phyloP scores from a whole-genome alignment of 208 protist species.

The Acanthamoeba culbertsoni region DNA sequence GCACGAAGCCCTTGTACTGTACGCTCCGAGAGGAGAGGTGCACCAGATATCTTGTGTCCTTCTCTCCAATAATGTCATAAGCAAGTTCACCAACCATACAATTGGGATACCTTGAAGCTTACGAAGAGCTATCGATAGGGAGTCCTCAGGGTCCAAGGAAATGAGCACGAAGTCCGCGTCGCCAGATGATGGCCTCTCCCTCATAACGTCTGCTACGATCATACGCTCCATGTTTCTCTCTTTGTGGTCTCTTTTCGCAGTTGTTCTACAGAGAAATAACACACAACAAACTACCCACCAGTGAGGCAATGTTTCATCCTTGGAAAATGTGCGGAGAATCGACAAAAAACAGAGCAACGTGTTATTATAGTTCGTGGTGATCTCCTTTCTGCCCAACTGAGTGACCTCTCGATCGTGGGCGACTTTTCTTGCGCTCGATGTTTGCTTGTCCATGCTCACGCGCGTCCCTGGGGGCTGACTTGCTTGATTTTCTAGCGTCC shows the following conservation, averaged over 20 bases:
- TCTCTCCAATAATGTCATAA: too few species aligned
- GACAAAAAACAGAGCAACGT: too few species aligned
- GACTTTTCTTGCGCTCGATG: neutral
- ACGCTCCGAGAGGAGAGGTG: neutral
- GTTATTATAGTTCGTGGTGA: neutral
- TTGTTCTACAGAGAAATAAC: neutral
- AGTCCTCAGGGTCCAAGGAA: neutral
- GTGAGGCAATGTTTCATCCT: neutral
- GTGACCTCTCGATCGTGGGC: too few species aligned
- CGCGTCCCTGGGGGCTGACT: neutral
- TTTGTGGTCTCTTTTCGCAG: neutral
- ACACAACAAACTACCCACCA: neutral
- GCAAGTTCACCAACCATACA: neutral
- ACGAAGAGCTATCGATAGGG: neutral
- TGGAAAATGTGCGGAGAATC: too few species aligned
- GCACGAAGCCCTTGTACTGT: neutral
- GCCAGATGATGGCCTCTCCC: neutral
- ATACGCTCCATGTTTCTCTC: neutral
- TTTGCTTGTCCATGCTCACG: neutral
- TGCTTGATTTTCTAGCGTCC: too few species aligned
- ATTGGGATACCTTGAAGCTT: neutral
- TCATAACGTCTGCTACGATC: neutral
- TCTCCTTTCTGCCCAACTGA: neutral
- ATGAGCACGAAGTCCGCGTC: neutral
- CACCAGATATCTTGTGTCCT: neutral